Evolutionary conservation across 257 asterid genomes (phyloP), one percentile per base, ranked within the genome.

Genomic region (Nicotiana noctiflora): DNA sequence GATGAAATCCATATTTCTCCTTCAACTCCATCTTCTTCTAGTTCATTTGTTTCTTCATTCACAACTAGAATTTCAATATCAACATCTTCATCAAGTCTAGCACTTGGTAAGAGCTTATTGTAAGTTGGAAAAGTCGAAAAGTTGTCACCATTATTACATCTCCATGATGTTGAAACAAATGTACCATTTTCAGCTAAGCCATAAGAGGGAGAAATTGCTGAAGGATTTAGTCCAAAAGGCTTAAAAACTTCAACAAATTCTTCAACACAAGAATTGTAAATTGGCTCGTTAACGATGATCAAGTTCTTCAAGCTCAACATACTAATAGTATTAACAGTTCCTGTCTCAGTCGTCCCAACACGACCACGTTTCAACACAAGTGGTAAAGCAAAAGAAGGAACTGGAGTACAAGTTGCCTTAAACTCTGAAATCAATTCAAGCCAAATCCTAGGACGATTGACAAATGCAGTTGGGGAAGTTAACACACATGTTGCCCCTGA

Each of bases 1-100:
- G 96, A 92, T 7, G 95, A 91, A 76, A 94, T 79, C 98, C 98
- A 94, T 65, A 94, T 92, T 86, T 92, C 98, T 44, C 98, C 98
- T 87, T 92, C 98, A 10, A 19, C n/a, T 5, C 96, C 98, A 70
- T 92, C 98, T 4, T 83, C 81, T 4, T 62, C 91, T 13, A 82
- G 85, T 75, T 91, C 92, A 2, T 87, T 65, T 46, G 90, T 90
- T 44, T 89, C 94, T 85, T 89, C 91, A 19, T 89, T 83, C 51
- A 92, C 97, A 12, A 94, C 90, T 17, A 91, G 34, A 32, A 94
- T 91, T 13, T 86, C 90, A 7, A 91, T 84, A 13, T 93, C 97
- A 1, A 87, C 93, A 7, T 88, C 95, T 40, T 84, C 93, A 52
- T 84, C 88, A 2, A 92, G 89, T 79, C 91, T 91, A 19, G 97